A percentile compares a stretch with the other conserved stretches of the same genome.
Conservation (phyloP, 805 yeast species). For the Candida silvicultrix region DNA sequence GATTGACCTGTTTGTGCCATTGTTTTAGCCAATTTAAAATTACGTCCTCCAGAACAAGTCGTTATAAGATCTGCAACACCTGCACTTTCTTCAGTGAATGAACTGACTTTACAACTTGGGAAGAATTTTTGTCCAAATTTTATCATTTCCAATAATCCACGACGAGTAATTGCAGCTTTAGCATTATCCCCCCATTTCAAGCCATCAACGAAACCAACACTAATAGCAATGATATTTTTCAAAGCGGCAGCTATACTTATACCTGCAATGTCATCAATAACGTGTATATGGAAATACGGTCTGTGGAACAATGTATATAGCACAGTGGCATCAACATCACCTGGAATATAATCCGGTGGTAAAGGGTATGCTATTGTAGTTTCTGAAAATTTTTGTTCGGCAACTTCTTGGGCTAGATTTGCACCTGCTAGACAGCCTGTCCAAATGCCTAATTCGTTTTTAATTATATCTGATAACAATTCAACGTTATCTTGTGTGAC, state of each 20-base stretch:
- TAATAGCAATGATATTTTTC: conserved; percentile 89
- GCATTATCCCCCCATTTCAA: conserved; percentile 98
- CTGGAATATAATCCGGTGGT: conserved; percentile 61
- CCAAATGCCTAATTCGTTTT: conserved; percentile 69
- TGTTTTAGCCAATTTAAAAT: conserved; percentile 78
- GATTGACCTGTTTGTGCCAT: conserved; percentile 72
- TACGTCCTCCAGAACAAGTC: conserved; percentile 95
- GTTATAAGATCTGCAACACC: conserved; percentile 98
- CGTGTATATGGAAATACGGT: conserved; percentile 93
- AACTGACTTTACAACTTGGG: conserved; percentile 62
- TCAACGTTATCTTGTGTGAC: conserved; percentile 77
- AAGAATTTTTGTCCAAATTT: conserved; percentile 74
- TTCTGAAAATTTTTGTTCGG: conserved; percentile 89
- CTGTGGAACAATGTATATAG: conserved; percentile 85
- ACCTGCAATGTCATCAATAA: conserved; percentile 88
- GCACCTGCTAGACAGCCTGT: conserved; percentile 97
- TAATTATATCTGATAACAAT: conserved; percentile 66
- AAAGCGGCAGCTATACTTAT: conserved; percentile 93
- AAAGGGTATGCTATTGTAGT: conserved; percentile 88
- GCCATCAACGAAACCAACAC: conserved; percentile 96
- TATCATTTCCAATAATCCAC: conserved; percentile 85
- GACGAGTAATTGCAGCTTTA: conserved; percentile 91
- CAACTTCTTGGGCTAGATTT: conserved; percentile 92
- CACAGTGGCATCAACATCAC: conserved; percentile 67
- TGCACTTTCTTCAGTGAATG: conserved; percentile 89